Evolutionary conservation across 441 rosid species (phyloP).

Genomic region (Adansonia rubrostipa): DNA sequence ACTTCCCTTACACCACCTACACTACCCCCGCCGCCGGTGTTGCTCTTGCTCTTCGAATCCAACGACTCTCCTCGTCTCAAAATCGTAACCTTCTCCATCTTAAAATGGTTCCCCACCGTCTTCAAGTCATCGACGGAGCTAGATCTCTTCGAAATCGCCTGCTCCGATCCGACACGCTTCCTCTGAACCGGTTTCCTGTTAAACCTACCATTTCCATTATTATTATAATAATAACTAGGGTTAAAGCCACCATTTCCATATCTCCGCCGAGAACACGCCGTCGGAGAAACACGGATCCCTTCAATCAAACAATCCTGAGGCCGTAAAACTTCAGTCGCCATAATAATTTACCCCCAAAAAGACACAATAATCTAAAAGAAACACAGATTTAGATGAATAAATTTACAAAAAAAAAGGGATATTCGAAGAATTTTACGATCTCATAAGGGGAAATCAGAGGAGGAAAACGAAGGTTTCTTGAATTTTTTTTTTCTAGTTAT

Average conservation of each 20-base stretch:
- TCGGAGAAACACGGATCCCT: constrained; percentile 47
- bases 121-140: constrained; percentile 40
- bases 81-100: constrained; percentile 54
- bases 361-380: not conserved
- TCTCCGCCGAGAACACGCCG: constrained; percentile 48
- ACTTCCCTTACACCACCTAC: constrained; percentile 5
- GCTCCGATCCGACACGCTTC: constrained; percentile 41
- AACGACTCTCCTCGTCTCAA: constrained; percentile 71
- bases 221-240: constrained; percentile 11
- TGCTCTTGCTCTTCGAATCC: constrained; percentile 52
- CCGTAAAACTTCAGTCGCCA: constrained; percentile 83
- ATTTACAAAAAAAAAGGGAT: too few relatives aligned
- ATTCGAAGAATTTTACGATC: not conserved
- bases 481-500: not conserved
- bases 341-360: constrained; percentile 5
- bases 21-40: not conserved
- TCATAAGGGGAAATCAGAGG: not conserved
- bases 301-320: constrained; percentile 68
- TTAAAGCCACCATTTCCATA: constrained; percentile 35
- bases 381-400: not conserved
- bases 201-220: constrained; percentile 28
- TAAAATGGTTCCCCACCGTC: constrained; percentile 31
- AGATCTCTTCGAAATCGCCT: constrained; percentile 35
- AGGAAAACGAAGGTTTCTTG: not conserved
- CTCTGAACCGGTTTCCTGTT: constrained; percentile 52